Percentiles rank a stretch among this genome's conserved stretches.
Evolutionary conservation across 2,329 filamentous ascomycete genomes (phyloP).

Genomic region (Talaromyces sp.): DNA sequence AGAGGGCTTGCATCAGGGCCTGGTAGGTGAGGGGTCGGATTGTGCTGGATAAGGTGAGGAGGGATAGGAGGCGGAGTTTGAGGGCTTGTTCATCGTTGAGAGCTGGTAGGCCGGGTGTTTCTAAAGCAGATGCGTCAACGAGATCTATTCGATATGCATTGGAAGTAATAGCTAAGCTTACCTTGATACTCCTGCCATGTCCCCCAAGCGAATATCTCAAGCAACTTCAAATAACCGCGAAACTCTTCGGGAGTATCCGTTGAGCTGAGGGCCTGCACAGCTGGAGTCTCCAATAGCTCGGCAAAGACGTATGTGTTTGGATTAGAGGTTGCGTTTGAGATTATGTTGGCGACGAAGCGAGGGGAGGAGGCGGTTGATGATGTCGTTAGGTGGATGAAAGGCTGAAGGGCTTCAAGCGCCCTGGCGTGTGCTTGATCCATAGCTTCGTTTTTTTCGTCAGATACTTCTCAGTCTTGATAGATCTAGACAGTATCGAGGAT

Average conservation of each 20-base stretch:
- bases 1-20: conserved; percentile 63
- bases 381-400: conserved; percentile 86
- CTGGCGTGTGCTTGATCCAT: conserved; percentile 51
- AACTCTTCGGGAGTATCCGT: conserved; percentile 58
- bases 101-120: conserved; percentile 59
- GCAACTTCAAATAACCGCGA: conserved; percentile 61
- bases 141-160: not conserved
- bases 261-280: conserved; percentile 68
- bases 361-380: conserved; percentile 69
- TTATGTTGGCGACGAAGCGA: conserved; percentile 78
- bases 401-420: conserved; percentile 62
- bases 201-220: conserved; percentile 89
- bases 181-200: conserved; percentile 76
- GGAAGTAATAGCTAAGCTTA: conserved; percentile 24
- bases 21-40: conserved; percentile 68
- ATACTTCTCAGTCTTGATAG: not conserved
- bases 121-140: conserved; percentile 25
- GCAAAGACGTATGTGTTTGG: conserved; percentile 89
- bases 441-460: not conserved
- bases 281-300: conserved; percentile 78
- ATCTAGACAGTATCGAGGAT: not conserved
- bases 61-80: conserved; percentile 87
- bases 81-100: conserved; percentile 69
- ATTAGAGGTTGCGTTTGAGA: conserved; percentile 83
- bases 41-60: conserved; percentile 74